Conservation (phyloP, 768 basidiomycete species). For the Kwoniella sp. region DNA sequence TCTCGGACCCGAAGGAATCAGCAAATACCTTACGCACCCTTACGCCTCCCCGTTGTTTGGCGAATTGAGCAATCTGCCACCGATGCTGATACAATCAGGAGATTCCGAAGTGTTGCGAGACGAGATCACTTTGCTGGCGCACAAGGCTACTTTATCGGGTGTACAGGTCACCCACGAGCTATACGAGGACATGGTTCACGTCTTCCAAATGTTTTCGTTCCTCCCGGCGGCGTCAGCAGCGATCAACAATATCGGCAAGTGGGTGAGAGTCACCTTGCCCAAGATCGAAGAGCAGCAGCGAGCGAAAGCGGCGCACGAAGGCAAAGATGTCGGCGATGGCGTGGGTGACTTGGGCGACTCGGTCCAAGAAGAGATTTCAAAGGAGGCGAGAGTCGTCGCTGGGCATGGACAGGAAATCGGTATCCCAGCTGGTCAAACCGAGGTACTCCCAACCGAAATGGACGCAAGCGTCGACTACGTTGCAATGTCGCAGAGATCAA, state of each 20-base stretch:
- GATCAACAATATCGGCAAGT: conserved; percentile 46
- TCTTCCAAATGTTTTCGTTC: conserved; percentile 84
- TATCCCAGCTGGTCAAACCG: neutral
- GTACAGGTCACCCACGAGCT: conserved; percentile 84
- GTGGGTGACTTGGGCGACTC: conserved; percentile 20
- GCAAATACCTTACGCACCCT: conserved; percentile 87
- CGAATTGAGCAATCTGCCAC: conserved; percentile 80
- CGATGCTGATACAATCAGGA: conserved; percentile 85
- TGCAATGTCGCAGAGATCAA: neutral
- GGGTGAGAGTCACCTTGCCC: conserved; percentile 41
- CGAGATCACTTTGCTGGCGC: conserved; percentile 85
- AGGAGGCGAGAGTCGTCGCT: conserved; percentile 16
- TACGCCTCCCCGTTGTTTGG: conserved; percentile 94
- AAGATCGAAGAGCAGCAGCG: conserved; percentile 36
- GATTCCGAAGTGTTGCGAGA: conserved; percentile 95
- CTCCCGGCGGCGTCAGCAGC: conserved; percentile 46
- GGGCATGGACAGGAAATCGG: conserved; percentile 15
- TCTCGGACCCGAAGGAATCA: conserved; percentile 67
- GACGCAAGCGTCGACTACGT: conserved; percentile 8
- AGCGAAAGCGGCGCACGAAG: neutral
- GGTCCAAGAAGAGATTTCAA: conserved; percentile 18
- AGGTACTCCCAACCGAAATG: conserved; percentile 13
- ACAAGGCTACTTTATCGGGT: conserved; percentile 85
- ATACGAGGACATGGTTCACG: conserved; percentile 90
- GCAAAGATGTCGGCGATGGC: conserved; percentile 6